Evolutionary conservation across 2,329 filamentous ascomycete species (phyloP).

Genomic region (Aspergillus sp.): DNA sequence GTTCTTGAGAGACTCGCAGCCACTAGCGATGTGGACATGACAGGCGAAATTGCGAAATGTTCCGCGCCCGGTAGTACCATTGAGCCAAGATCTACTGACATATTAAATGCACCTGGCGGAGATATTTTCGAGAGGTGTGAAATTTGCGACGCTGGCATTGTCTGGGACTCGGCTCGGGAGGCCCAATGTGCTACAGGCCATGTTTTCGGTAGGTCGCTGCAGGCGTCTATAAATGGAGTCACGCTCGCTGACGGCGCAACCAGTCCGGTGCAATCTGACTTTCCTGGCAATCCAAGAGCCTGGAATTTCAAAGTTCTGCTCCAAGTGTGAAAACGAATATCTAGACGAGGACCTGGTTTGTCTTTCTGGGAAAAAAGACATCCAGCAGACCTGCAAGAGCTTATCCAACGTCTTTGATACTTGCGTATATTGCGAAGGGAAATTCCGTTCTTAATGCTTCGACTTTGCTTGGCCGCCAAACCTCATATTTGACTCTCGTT

Average conservation of each 20-base stretch:
- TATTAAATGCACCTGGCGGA: conserved; percentile 22
- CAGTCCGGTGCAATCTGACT: conserved; percentile 55
- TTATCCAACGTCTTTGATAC: conserved; percentile 36
- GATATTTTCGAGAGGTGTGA: conserved; percentile 50
- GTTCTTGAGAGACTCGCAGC: conserved; percentile 28
- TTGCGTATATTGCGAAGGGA: conserved; percentile 37
- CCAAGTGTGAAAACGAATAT: conserved; percentile 51
- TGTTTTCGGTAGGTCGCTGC: conserved; percentile 44
- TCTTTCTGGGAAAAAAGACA: conserved; percentile 12
- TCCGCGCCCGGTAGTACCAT: conserved; percentile 15
- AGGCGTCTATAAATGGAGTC: no score
- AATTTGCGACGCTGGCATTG: conserved; percentile 50
- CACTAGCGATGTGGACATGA: conserved; percentile 30
- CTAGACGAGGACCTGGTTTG: conserved; percentile 45
- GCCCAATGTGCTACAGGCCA: conserved; percentile 54
- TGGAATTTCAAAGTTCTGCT: conserved; percentile 54
- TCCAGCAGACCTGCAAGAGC: conserved; percentile 21
- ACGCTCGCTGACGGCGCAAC: conserved; percentile 9
- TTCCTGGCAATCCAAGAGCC: conserved; percentile 57
- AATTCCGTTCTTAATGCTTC: conserved; percentile 27
- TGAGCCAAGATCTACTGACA: conserved; percentile 23
- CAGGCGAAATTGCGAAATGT: conserved; percentile 33
- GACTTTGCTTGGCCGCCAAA: not conserved
- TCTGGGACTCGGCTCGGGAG: conserved; percentile 47
- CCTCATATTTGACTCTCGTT: not conserved